Evolutionary conservation across 2,329 filamentous ascomycete species (phyloP).

Genomic region (Aspergillus novoparasiticus): DNA sequence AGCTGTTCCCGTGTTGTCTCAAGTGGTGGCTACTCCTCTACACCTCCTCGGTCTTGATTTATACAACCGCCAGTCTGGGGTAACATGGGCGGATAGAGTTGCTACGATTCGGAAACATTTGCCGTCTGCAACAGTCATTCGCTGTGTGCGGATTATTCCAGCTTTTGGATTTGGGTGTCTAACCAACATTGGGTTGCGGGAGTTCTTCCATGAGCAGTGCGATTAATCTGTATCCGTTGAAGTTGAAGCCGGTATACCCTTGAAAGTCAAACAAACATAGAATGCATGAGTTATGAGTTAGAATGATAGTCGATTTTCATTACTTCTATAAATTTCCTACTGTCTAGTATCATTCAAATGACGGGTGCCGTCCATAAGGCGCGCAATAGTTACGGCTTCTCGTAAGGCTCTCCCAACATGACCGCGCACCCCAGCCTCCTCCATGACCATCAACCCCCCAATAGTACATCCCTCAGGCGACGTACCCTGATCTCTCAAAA

Average conservation of each 20-base stretch:
- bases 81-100: slow-evolving; percentile 53
- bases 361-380: slow-evolving; percentile 45
- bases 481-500: slow-evolving; percentile 62
- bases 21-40: slow-evolving; percentile 76
- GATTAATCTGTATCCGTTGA: not conserved
- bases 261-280: not conserved
- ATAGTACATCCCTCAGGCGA: slow-evolving; percentile 67
- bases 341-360: slow-evolving; percentile 3
- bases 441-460: slow-evolving; percentile 61
- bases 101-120: slow-evolving; percentile 69
- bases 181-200: slow-evolving; percentile 61
- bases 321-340: not conserved
- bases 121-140: slow-evolving; percentile 65
- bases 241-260: not conserved
- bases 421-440: slow-evolving; percentile 59
- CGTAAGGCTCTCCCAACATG: slow-evolving; percentile 58
- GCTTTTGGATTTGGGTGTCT: slow-evolving; percentile 85
- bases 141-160: slow-evolving; percentile 79
- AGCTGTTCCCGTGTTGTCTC: slow-evolving; percentile 72
- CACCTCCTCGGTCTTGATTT: slow-evolving; percentile 84
- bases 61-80: slow-evolving; percentile 2
- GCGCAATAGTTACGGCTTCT: slow-evolving; percentile 62
- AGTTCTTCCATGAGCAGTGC: slow-evolving; percentile 19
- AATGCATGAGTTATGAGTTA: not conserved
- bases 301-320: not conserved